These are phyloP conservation scores for Bjerkandera adusta DNA, from an alignment of 1,284 basidiomycete species.

Conservation along the genomic window DNA sequence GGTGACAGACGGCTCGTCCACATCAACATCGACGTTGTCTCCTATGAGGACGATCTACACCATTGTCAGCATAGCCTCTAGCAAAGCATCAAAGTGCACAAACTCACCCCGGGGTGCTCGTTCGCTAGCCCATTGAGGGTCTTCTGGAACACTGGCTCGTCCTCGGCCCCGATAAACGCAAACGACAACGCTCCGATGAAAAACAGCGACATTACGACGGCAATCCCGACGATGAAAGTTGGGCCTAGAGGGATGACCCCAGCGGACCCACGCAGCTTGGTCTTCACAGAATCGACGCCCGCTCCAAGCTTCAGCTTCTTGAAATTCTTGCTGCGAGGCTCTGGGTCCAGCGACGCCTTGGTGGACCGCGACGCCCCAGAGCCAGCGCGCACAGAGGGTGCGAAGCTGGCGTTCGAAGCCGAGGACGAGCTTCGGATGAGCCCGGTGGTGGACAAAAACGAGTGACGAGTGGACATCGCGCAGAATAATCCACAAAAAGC, in stretches of 20 bases:
- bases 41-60: conserved; percentile 50
- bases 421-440: conserved; percentile 25
- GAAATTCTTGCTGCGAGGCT: conserved; percentile 7
- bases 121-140: conserved; percentile 40
- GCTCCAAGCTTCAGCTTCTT: conserved; percentile 11
- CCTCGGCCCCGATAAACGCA: conserved; percentile 46
- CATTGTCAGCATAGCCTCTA: background rate
- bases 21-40: conserved; percentile 55
- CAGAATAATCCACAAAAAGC: background rate
- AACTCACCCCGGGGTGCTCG: conserved; percentile 44
- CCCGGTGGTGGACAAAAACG: conserved; percentile 32
- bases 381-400: background rate
- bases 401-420: conserved; percentile 1
- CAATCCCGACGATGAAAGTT: conserved; percentile 38
- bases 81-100: background rate
- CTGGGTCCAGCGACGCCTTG: background rate
- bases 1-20: conserved; percentile 54
- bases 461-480: conserved; percentile 30
- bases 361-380: background rate
- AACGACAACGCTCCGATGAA: conserved; percentile 48
- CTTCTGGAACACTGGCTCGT: conserved; percentile 40
- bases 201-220: conserved; percentile 38
- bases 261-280: conserved; percentile 7
- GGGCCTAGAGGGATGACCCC: conserved; percentile 39
- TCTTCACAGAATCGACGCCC: conserved; percentile 1